phyloP scores from a whole-genome alignment of 169 alveolate species.

The Plasmodium chabaudi region DNA sequence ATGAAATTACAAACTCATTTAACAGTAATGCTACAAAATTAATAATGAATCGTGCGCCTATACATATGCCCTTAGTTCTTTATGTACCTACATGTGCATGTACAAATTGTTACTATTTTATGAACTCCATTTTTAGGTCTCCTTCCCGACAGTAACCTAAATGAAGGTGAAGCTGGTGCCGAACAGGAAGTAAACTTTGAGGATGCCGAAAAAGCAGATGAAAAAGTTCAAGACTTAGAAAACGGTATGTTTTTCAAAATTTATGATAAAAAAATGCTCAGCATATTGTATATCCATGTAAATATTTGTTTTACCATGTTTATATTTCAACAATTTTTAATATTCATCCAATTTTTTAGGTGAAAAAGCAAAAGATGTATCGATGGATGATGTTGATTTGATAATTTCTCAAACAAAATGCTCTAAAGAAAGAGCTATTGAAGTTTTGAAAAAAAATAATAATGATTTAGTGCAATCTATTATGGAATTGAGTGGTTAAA shows the following conservation, averaged over 20 bases:
- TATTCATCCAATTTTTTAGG: constrained; percentile 20
- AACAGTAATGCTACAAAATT: constrained; percentile 26
- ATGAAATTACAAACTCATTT: constrained; percentile 89
- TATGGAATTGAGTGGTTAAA: constrained; percentile 83
- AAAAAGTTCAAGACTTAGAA: constrained; percentile 77
- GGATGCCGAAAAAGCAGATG: constrained; percentile 74
- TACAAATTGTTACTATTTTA: background rate
- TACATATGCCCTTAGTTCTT: too few species aligned
- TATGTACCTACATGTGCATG: background rate
- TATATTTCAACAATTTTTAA: background rate
- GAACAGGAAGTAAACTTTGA: constrained; percentile 78
- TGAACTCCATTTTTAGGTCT: constrained; percentile 12
- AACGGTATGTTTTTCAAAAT: constrained; percentile 73
- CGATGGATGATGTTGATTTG: constrained; percentile 88
- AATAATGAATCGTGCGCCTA: background rate
- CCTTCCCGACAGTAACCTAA: constrained; percentile 23
- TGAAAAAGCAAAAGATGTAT: constrained; percentile 80
- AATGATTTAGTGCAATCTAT: constrained; percentile 93
- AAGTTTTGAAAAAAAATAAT: constrained; percentile 89
- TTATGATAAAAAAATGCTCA: background rate
- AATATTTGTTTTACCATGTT: background rate
- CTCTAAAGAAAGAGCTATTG: constrained; percentile 90
- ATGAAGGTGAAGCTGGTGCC: constrained; percentile 26
- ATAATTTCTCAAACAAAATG: constrained; percentile 93
- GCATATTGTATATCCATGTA: constrained; percentile 2